Evolutionary conservation across 2,329 filamentous ascomycete species (phyloP), one percentile per base, ranked within the genome.

Genomic region (Fusarium tupiense): DNA sequence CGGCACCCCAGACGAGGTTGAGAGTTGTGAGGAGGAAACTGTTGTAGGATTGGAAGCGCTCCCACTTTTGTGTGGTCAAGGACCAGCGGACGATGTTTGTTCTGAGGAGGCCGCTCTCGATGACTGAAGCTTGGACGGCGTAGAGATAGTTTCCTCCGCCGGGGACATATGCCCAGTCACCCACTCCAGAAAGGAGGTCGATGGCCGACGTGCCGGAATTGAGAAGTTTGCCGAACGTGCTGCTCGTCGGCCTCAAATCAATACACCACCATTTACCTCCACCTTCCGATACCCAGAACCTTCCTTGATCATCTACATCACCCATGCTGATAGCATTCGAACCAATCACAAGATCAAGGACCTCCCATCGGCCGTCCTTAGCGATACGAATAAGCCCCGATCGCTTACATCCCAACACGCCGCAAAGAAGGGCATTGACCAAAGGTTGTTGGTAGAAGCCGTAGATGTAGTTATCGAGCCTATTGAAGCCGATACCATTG

Each of bases 401-500:
- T 26, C 47, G 52, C 3, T 61, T 40, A 8, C 52, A 52, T 10
- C 66, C 73, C 3, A 71, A 13, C 0, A 74, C 0, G 14, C 20
- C 52, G 2, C 71, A 61, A 1, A 63, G 1, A 1, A 61, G 0
- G 0, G 46, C 5, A 9, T 7, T 31, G 2, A 19, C 3, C 1
- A 73, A 31, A 1, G 47, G 24, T 1, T 43, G 53, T 5, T 57
- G 43, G 1, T 54, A 43, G 2, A 78, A 63, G 11, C 71, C 76
- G 12, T 78, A 78, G 24, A 78, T 73, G 41, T 77, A 78, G 22
- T 69, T 71, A 22, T 78, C 76, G 0, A 72, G 26, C 9, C 40
- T 56, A 13, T 78, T 78, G 49, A 78, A 78, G 1, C 76, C 76
- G 8, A 77, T 68, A 22, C 67, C 73, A 2, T 72, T 73, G 26